Evolutionary conservation across 2,329 filamentous ascomycete species (phyloP).

Genomic region (Gaeumannomyces sp.): DNA sequence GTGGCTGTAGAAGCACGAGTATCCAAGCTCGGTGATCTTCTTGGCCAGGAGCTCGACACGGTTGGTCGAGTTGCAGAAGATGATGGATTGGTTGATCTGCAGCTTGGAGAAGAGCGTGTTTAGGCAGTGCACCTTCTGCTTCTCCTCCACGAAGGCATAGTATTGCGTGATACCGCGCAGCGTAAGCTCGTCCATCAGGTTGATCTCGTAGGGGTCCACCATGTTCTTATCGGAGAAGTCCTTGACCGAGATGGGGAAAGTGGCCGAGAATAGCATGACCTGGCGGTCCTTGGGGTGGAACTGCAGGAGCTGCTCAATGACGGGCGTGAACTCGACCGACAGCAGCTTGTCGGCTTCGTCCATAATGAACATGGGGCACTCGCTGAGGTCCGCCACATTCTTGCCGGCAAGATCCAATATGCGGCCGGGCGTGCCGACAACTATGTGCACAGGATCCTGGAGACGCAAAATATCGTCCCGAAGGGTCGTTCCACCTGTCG

Average conservation of each 20-base stretch:
- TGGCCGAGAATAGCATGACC: conserved; percentile 98
- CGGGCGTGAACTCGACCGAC: conserved; percentile 92
- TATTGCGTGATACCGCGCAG: conserved; percentile 98
- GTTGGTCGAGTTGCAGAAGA: conserved; percentile 99
- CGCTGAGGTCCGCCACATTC: conserved; percentile 89
- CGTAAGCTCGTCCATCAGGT: conserved; percentile 98
- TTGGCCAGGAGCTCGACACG: conserved; percentile 95
- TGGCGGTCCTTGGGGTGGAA: conserved; percentile 97
- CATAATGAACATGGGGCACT: conserved; percentile 98
- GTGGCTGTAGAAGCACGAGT: conserved; percentile 99
- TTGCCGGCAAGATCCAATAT: conserved; percentile 96
- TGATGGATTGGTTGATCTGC: conserved; percentile 99
- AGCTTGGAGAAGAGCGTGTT: conserved; percentile 99
- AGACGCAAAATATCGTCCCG: conserved; percentile 96
- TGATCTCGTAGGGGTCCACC: conserved; percentile 94
- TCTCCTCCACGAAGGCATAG: conserved; percentile 98
- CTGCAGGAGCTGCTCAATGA: conserved; percentile 90
- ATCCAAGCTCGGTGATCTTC: conserved; percentile 98
- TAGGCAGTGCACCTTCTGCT: conserved; percentile 97
- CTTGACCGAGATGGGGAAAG: conserved; percentile 95
- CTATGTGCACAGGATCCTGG: conserved; percentile 90
- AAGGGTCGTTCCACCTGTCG: conserved; percentile 88
- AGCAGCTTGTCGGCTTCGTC: conserved; percentile 98
- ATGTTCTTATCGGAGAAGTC: conserved; percentile 98
- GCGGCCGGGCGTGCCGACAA: conserved; percentile 93